These are phyloP conservation scores for Ceratocystis colombiana DNA, from an alignment of 2,329 filamentous ascomycete genomes.

Conservation along the genomic window DNA sequence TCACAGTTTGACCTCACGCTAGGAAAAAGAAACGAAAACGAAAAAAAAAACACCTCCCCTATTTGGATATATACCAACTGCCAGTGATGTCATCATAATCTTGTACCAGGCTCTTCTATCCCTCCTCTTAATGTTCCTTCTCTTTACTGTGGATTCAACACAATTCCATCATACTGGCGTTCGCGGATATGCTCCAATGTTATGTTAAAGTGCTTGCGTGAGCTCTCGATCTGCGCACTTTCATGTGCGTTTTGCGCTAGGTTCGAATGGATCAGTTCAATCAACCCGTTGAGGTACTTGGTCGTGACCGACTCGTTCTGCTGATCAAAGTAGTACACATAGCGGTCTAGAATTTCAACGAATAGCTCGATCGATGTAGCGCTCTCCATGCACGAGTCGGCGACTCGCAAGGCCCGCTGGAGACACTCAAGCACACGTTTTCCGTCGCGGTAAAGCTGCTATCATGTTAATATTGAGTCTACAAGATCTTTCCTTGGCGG, in stretches of 20 bases:
- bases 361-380: conserved; percentile 95
- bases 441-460: conserved; percentile 88
- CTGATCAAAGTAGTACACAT: conserved; percentile 99
- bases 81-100: conserved; percentile 2
- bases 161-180: conserved; percentile 85
- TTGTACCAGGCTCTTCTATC: neutral
- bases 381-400: conserved; percentile 98
- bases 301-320: conserved; percentile 97
- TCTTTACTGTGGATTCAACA: conserved; percentile 49
- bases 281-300: conserved; percentile 94
- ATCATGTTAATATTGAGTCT: conserved; percentile 27
- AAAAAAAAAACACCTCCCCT: conserved; percentile 6
- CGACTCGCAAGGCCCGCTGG: conserved; percentile 87
- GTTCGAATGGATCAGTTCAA: conserved; percentile 96
- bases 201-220: conserved; percentile 85
- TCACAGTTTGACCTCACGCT: neutral
- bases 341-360: conserved; percentile 94
- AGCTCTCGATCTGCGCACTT: conserved; percentile 72
- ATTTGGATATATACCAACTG: conserved; percentile 12
- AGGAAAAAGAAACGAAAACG: neutral
- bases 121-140: neutral
- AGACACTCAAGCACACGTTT: conserved; percentile 95
- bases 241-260: conserved; percentile 75
- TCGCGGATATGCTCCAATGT: conserved; percentile 89
- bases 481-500: neutral